These are phyloP conservation scores for Bipolaris victoriae DNA, from an alignment of 2,329 filamentous ascomycete species.

Conservation along the genomic window DNA sequence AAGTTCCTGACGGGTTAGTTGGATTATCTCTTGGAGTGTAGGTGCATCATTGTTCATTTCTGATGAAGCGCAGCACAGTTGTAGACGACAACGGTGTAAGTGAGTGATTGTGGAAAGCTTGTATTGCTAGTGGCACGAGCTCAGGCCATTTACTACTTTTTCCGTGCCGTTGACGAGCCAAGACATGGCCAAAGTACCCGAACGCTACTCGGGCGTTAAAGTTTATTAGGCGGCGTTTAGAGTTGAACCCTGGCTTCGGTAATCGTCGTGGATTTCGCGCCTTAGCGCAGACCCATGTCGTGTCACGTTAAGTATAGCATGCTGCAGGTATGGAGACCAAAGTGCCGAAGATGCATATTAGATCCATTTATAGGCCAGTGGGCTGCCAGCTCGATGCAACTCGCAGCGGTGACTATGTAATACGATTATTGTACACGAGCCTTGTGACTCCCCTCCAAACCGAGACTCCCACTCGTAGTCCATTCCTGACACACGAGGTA, in stretches of 20 bases:
- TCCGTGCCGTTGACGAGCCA: slow-evolving; percentile 18
- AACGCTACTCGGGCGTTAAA: slow-evolving; percentile 7
- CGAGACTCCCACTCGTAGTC: background rate
- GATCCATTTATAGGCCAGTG: slow-evolving; percentile 14
- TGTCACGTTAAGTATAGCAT: slow-evolving; percentile 1
- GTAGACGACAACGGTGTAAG: background rate
- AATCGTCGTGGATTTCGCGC: slow-evolving; percentile 2
- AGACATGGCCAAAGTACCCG: slow-evolving; percentile 17
- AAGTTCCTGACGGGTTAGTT: slow-evolving; percentile 35
- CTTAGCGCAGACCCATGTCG: slow-evolving; percentile 1
- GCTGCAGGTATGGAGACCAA: background rate
- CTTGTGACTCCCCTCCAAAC: slow-evolving; percentile 5
- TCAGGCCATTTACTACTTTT: slow-evolving; percentile 13
- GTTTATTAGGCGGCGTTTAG: background rate
- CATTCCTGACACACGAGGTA: background rate
- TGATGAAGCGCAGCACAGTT: background rate
- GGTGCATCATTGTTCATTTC: slow-evolving; percentile 24
- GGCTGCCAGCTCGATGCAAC: slow-evolving; percentile 21
- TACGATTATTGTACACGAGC: slow-evolving; percentile 5
- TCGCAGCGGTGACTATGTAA: slow-evolving; percentile 7
- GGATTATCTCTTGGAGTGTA: slow-evolving; percentile 29
- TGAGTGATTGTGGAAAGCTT: background rate
- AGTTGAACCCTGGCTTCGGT: slow-evolving; percentile 8
- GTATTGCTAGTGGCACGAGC: slow-evolving; percentile 15
- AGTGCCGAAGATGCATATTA: slow-evolving; percentile 21